These are phyloP conservation scores for Phytopythium sindhum DNA, from an alignment of 352 stramenopile genomes.

Conservation along the genomic window DNA sequence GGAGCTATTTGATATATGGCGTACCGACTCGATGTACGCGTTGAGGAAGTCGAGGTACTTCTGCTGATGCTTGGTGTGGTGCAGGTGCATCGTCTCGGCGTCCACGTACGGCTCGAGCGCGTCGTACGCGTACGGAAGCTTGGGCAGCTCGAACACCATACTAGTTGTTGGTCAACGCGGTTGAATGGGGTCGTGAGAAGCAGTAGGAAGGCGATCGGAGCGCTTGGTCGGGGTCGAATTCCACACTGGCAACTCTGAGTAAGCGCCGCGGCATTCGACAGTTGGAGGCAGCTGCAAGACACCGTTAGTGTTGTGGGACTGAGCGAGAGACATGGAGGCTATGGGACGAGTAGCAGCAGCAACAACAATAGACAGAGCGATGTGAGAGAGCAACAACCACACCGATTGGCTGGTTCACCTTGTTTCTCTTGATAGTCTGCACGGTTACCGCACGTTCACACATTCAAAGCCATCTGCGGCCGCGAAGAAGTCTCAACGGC, in stretches of 20 bases:
- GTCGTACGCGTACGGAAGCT: conserved; percentile 84
- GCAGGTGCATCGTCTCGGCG: conserved; percentile 88
- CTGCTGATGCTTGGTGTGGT: conserved; percentile 91
- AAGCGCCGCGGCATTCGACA: not conserved
- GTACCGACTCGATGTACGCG: conserved; percentile 70
- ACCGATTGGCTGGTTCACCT: not conserved
- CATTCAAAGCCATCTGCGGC: not conserved
- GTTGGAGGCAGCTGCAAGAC: too few species aligned
- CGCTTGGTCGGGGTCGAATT: not conserved
- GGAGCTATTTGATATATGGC: too few species aligned
- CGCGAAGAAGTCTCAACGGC: too few species aligned
- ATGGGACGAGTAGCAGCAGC: not conserved
- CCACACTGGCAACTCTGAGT: not conserved
- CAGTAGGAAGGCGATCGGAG: not conserved
- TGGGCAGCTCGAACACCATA: conserved; percentile 80
- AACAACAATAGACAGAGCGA: not conserved
- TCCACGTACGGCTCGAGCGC: conserved; percentile 88
- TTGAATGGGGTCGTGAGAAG: too few species aligned
- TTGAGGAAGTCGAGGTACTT: conserved; percentile 90
- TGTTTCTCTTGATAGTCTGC: not conserved
- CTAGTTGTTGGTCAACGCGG: not conserved
- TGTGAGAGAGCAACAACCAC: not conserved
- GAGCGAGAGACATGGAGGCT: not conserved
- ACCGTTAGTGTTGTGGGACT: not conserved
- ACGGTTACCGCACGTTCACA: not conserved